Evolutionary conservation across 371 early-diverging fungal genomes (phyloP).

Genomic region (Mucor piriformis): DNA sequence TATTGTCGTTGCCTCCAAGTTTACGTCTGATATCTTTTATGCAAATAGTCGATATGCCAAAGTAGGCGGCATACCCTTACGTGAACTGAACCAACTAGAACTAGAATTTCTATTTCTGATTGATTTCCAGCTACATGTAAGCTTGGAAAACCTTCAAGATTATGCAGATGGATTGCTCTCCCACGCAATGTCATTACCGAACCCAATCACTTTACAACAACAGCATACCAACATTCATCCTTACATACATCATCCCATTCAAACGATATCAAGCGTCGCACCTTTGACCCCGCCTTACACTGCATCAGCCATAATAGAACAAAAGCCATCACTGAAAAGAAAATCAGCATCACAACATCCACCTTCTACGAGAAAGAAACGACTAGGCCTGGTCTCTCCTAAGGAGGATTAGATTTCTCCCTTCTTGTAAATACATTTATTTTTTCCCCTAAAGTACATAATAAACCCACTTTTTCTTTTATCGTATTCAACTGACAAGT

Average conservation of each 20-base stretch:
- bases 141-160: slow-evolving; percentile 62
- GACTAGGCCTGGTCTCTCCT: slow-evolving; percentile 11
- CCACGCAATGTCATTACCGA: slow-evolving; percentile 19
- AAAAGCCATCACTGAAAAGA: background rate
- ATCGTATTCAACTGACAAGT: background rate
- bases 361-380: background rate
- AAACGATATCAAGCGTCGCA: background rate
- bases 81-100: slow-evolving; percentile 85
- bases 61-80: slow-evolving; percentile 80
- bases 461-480: background rate
- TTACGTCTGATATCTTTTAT: slow-evolving; percentile 79
- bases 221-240: background rate
- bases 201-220: background rate
- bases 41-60: slow-evolving; percentile 73
- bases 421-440: background rate
- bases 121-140: slow-evolving; percentile 73
- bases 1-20: slow-evolving; percentile 77
- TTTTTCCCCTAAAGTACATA: background rate
- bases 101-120: slow-evolving; percentile 80
- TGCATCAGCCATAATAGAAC: background rate
- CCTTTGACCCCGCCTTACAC: slow-evolving; percentile 20
- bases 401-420: slow-evolving; percentile 2
- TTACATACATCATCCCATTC: background rate
- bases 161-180: slow-evolving; percentile 60
- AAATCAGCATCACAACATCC: slow-evolving; percentile 3